Base-by-base conservation (phyloP, 495 filamentous ascomycete species). In the Acidiella bohemica region DNA sequence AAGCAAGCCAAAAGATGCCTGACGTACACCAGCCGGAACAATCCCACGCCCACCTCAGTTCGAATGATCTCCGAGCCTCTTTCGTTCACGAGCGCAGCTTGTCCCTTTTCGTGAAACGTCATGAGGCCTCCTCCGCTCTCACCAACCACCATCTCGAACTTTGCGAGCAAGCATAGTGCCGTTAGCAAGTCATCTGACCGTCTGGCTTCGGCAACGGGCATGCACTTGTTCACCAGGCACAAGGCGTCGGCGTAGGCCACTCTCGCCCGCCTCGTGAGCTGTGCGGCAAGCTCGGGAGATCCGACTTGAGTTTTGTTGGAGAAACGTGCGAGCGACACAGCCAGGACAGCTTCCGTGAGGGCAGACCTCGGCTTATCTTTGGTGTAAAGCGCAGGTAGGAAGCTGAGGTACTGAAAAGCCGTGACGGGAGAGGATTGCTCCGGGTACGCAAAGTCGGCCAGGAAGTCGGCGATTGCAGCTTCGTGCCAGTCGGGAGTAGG, bases 21-120 rank as follows among this genome's bases (percentile, higher is more conserved):
- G 17, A 32, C 17, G 17, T 32, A 32, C 30, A 32, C 30, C 30
- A 32, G 30, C 14, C 30, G 30, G 30, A 32, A 32, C 14, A 32
- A 13, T 6, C 30, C 14, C 6, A 32, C 14, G 5, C 30, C 30
- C 12, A 32, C 30, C 12, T 32, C 30, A 6, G 30, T n/a, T 32
- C 14, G 7, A 10, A 32, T 10, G 11, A 10, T n/a, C 14, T 32
- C 30, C 11, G 12, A 5, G n/a, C 17, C 5, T 16, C 30, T 5
- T 16, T 32, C 30, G 5, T 5, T 5, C 17, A 32, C n/a, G 14
- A 32, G 30, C 30, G 30, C 30, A 10, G 30, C 30, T 16, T 32
- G 30, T 10, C 30, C 30, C 17, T 13, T 32, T 32, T 32, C 30
- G 30, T 32, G 30, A 5, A 16, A 8, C 30, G 12, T 10, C 5